Evolutionary conservation across 768 basidiomycete genomes (phyloP).

Genomic region (Agrocybe praecox): DNA sequence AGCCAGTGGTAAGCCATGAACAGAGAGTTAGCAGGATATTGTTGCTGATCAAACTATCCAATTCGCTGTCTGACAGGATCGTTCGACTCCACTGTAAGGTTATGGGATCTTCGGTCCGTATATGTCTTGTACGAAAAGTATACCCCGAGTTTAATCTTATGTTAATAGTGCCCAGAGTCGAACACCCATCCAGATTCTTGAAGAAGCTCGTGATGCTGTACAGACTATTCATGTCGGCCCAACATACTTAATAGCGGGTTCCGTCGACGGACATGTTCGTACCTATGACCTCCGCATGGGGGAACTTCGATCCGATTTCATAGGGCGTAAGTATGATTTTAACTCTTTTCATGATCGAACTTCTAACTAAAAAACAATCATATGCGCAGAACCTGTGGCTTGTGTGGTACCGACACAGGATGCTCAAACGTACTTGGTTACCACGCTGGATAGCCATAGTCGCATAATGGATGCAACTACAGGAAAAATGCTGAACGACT

Average conservation of each 20-base stretch:
- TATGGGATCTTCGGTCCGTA: slow-evolving; percentile 89
- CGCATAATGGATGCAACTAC: slow-evolving; percentile 83
- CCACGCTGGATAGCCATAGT: slow-evolving; percentile 82
- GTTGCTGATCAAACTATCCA: neutral
- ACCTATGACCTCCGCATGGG: slow-evolving; percentile 97
- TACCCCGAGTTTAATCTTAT: neutral
- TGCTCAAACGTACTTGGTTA: slow-evolving; percentile 76
- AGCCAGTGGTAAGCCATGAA: slow-evolving; percentile 69
- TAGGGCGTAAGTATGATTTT: slow-evolving; percentile 72
- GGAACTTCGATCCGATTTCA: slow-evolving; percentile 83
- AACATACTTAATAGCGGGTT: slow-evolving; percentile 75
- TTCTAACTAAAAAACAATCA: slow-evolving; percentile 9
- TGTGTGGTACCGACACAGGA: slow-evolving; percentile 82
- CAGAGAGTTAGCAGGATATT: no score
- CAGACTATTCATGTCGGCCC: slow-evolving; percentile 74
- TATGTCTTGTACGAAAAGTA: neutral
- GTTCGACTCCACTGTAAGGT: slow-evolving; percentile 85
- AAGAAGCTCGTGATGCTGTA: slow-evolving; percentile 87
- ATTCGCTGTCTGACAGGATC: slow-evolving; percentile 59
- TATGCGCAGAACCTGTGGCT: slow-evolving; percentile 75
- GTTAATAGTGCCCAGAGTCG: slow-evolving; percentile 65
- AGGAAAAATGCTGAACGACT: slow-evolving; percentile 86
- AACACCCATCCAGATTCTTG: slow-evolving; percentile 87
- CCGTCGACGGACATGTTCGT: slow-evolving; percentile 89
- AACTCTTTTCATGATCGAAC: neutral